Base-by-base conservation (phyloP, 495 filamentous ascomycete genomes). In the Neurospora africana region DNA sequence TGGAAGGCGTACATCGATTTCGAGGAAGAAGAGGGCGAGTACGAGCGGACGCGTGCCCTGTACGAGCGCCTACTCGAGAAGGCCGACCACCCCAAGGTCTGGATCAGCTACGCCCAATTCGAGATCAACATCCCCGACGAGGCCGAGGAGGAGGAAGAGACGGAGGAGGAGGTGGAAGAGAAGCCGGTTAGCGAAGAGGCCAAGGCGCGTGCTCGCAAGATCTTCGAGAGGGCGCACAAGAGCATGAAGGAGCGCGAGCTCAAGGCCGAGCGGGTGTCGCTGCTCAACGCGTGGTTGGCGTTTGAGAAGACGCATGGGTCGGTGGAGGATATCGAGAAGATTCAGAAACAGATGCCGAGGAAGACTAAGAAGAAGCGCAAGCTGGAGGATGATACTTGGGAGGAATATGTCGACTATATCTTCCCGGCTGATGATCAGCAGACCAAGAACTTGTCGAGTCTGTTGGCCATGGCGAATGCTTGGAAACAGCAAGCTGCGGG, bases 1-100 rank as follows among this genome's bases (percentile, higher is more conserved):
- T 99, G 95, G 95, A 97, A 97, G 81, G 88, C 92, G 3, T 99
- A 97, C 79, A 98, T 99, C 77, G 94, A 98, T 82, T 99, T 98
- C 77, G 96, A 98, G 81, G 95, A 97, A 78, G 91, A 96, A 73
- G 91, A 94, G 79, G 91, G 90, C 70, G 93, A 98, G 80, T 97
- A 93, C 81, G 93, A 92, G 38, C 85, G 88, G 39, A 90, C 93
- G 2, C 86, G 95, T 65, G 79, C 83, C n/a, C 83, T 99, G 69
- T 99, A 98, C 82, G 95, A 98, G 83, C 88, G 95, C 33, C 85
- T 99, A 30, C 86, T 99, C 41, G 83, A 92, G 78, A 97, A 95
- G 89, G 97, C 96, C 21, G 91, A 93, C 79, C 96, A 99, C 78
- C 93, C 97, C 84, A 98, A 98, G 86, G 95, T 99, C 69, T 99